Percentiles rank a stretch among this genome's conserved stretches.
Evolutionary conservation across 768 basidiomycete genomes (phyloP).

Genomic region (Trametes maxima): DNA sequence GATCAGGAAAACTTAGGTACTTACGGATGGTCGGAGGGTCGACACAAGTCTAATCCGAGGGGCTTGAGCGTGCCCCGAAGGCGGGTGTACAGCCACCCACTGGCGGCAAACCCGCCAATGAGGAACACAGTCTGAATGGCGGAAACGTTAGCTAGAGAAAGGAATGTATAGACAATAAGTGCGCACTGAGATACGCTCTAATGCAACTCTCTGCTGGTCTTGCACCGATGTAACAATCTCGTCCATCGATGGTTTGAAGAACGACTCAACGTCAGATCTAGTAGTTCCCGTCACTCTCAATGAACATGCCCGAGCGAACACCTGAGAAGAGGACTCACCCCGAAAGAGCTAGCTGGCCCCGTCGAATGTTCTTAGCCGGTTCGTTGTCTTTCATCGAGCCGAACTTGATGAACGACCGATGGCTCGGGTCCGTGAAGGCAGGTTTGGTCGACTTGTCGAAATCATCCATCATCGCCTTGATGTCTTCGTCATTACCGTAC

Average conservation of each 20-base stretch:
- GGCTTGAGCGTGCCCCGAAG: slow-evolving; percentile 63
- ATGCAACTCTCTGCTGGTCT: slow-evolving; percentile 6
- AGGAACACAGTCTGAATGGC: slow-evolving; percentile 67
- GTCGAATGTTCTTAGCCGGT: slow-evolving; percentile 39
- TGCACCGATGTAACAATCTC: slow-evolving; percentile 31
- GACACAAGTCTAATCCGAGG: slow-evolving; percentile 58
- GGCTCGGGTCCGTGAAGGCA: slow-evolving; percentile 45
- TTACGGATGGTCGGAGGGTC: slow-evolving; percentile 79
- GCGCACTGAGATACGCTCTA: background rate
- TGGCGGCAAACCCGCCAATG: slow-evolving; percentile 82
- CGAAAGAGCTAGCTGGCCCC: slow-evolving; percentile 41
- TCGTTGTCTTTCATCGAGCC: slow-evolving; percentile 46
- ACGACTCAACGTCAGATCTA: slow-evolving; percentile 39
- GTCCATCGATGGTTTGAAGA: slow-evolving; percentile 50
- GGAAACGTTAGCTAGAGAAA: background rate
- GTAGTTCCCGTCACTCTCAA: background rate
- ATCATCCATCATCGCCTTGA: slow-evolving; percentile 39
- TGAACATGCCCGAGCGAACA: background rate
- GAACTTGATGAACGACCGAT: slow-evolving; percentile 45
- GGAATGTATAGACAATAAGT: background rate
- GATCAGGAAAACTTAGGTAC: background rate
- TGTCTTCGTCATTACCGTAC: slow-evolving; percentile 37
- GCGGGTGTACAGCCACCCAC: slow-evolving; percentile 75
- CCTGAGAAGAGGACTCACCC: slow-evolving; percentile 33
- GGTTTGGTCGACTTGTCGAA: slow-evolving; percentile 47